phyloP scores from a whole-genome alignment of 352 stramenopile species.

The Nothophytophthora sp. region DNA sequence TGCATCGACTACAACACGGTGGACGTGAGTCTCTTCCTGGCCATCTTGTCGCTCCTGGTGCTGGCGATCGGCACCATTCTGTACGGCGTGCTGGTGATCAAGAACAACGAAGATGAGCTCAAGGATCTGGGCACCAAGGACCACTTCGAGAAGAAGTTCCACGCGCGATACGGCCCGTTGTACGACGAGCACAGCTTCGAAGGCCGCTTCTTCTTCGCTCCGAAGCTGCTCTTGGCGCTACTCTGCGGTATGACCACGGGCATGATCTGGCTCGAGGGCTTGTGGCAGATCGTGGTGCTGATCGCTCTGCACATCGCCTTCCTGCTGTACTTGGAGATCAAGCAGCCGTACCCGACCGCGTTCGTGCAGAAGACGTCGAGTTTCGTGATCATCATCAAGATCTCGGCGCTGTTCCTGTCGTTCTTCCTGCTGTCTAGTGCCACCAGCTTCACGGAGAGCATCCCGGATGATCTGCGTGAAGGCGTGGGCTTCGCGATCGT shows the following conservation, averaged over 20 bases:
- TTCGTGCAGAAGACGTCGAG: conserved; percentile 88
- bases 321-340: conserved; percentile 82
- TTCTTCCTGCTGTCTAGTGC: conserved; percentile 81
- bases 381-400: conserved; percentile 92
- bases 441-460: conserved; percentile 62
- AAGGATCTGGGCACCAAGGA: conserved; percentile 80
- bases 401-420: conserved; percentile 79
- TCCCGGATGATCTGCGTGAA: conserved; percentile 73
- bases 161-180: conserved; percentile 74
- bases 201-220: conserved; percentile 86
- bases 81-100: conserved; percentile 73
- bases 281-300: conserved; percentile 79
- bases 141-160: conserved; percentile 86
- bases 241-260: conserved; percentile 80
- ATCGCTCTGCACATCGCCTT: conserved; percentile 80
- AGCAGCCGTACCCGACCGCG: conserved; percentile 76
- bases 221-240: conserved; percentile 78
- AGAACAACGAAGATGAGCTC: conserved; percentile 79
- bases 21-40: conserved; percentile 63
- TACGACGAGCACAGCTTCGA: conserved; percentile 91
- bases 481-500: conserved; percentile 83
- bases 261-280: conserved; percentile 72
- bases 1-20: conserved; percentile 62
- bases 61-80: conserved; percentile 76
- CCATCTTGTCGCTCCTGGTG: conserved; percentile 69